A percentile compares a stretch with the other conserved stretches of the same genome.
Conservation (phyloP, 1,284 basidiomycete genomes). For the Cryptococcus sp. region DNA sequence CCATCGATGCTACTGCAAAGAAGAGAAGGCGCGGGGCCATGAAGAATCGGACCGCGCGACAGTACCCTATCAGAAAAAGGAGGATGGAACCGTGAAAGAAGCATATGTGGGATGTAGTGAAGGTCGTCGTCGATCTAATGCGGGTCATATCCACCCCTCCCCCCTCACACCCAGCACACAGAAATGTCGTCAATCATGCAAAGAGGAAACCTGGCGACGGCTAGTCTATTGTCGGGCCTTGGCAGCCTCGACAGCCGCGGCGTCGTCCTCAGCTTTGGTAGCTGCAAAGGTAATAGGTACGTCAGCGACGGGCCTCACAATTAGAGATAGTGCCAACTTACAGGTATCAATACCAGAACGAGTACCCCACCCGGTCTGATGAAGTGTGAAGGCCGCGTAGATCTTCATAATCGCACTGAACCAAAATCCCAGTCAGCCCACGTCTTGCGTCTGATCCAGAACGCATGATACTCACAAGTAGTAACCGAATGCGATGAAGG, state of each 20-base stretch:
- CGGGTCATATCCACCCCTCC: too few relatives aligned
- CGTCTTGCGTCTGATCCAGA: neutral
- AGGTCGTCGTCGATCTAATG: too few relatives aligned
- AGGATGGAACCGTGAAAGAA: too few relatives aligned
- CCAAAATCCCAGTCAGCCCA: neutral
- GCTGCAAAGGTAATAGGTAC: neutral
- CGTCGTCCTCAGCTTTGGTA: neutral
- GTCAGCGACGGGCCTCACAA: neutral
- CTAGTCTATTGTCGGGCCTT: too few relatives aligned
- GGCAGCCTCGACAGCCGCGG: too few relatives aligned
- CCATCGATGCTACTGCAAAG: neutral
- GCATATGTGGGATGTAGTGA: too few relatives aligned
- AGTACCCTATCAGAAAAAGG: too few relatives aligned
- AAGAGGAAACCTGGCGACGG: too few relatives aligned
- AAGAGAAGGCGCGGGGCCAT: too few relatives aligned
- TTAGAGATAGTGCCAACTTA: constrained; percentile 18
- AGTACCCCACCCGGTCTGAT: constrained; percentile 89
- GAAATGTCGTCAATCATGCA: too few relatives aligned
- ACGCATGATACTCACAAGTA: constrained; percentile 45
- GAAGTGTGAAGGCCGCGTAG: constrained; percentile 75
- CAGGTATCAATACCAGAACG: constrained; percentile 81
- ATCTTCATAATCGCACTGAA: constrained; percentile 80
- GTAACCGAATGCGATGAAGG: constrained; percentile 87
- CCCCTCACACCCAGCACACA: too few relatives aligned
- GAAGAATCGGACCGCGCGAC: too few relatives aligned